phyloP scores from a whole-genome alignment of 495 filamentous ascomycete genomes.

The Penicillium cinerascens region DNA sequence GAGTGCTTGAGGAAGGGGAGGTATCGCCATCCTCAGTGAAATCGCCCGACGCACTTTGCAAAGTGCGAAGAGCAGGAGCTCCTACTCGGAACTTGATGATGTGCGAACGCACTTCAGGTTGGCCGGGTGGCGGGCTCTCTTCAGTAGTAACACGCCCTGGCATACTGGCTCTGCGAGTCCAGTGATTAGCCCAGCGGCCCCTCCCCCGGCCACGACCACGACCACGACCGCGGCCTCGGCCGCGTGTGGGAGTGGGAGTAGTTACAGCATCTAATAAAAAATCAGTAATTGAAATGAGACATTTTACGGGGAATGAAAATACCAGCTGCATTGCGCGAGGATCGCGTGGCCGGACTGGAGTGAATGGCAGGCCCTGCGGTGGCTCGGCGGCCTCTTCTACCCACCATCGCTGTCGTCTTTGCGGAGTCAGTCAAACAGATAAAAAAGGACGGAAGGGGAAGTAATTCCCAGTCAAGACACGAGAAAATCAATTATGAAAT shows the following conservation, averaged over 20 bases:
- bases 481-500: background rate
- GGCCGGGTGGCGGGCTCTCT: background rate
- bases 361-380: slow-evolving; percentile 5
- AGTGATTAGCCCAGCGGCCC: slow-evolving; percentile 21
- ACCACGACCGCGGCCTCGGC: background rate
- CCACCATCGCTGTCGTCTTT: slow-evolving; percentile 34
- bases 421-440: background rate
- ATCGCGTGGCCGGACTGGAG: slow-evolving; percentile 21
- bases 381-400: slow-evolving; percentile 22
- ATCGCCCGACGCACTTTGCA: background rate
- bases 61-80: slow-evolving; percentile 1
- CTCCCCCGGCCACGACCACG: slow-evolving; percentile 16
- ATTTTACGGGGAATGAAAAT: background rate
- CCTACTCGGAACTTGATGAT: slow-evolving; percentile 15
- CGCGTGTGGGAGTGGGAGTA: background rate
- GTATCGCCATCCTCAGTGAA: background rate
- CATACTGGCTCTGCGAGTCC: slow-evolving; percentile 8
- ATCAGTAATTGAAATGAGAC: background rate
- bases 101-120: slow-evolving; percentile 10
- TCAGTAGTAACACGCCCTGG: background rate
- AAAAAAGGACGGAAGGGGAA: background rate
- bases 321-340: slow-evolving; percentile 20
- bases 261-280: background rate
- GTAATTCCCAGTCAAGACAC: background rate
- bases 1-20: slow-evolving; percentile 8